Base-by-base conservation (phyloP, 768 basidiomycete species). In the Russula abietina region DNA sequence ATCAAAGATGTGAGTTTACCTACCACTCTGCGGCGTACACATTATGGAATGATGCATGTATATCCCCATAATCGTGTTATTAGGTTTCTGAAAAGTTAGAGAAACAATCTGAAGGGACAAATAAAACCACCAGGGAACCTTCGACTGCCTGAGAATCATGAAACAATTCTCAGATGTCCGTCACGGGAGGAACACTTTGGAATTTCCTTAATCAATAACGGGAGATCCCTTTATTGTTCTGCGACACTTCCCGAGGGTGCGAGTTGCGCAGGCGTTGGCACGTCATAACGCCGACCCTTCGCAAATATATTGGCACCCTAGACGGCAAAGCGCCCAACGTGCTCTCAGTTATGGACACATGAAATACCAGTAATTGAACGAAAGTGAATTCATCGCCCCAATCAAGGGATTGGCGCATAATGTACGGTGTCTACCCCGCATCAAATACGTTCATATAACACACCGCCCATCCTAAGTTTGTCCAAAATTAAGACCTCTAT, bases 11-110 rank as follows among this genome's bases (percentile, higher is more conserved):
- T 91, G 70, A 56, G 78, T 73, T 52, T 16, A 45, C 32, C 28
- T 19, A 22, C 24, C 22, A 22, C 12, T n/a, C 45, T 39, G 59
- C 57, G 59, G 59, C 55, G 38, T 30, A 54, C 51, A 46, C 51
- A 51, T 60, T 52, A 60, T 62, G 66, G 39, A 62, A 38, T 66
- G 33, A 59, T 65, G 67, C 67, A 48, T 16, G 32, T 46, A 28
- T 67, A 28, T 43, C 58, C 46, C 67, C 64, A 65, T 68, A 65
- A 65, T 63, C 39, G 52, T 10, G 17, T 41, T 17, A 48, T 45
- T 69, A 91, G 90, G 86, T 93, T 65, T 83, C 88, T 72, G 89
- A 89, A 64, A 92, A 89, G 74, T 87, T 91, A 85, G 72, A 79
- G 77, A 66, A 72, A 87, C 74, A 80, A 83, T 69, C 80, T 75